Conservation (phyloP, 192 early-diverging fungal species). For the Backusella luteola region DNA sequence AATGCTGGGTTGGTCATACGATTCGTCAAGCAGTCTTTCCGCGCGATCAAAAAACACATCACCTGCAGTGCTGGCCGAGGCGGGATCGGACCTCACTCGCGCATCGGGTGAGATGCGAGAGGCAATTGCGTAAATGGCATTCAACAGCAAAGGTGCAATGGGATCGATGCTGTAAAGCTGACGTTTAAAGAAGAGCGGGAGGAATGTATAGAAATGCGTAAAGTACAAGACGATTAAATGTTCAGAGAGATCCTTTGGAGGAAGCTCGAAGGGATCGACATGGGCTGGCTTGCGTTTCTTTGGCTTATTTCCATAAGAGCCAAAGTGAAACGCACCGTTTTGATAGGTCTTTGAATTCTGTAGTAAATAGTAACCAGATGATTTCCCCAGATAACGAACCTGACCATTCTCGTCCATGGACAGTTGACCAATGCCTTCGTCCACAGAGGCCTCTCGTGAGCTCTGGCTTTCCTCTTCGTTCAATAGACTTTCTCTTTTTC, state of each 20-base stretch:
- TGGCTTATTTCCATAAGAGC: slow-evolving; percentile 3
- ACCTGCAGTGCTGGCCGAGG: slow-evolving; percentile 42
- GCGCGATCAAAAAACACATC: slow-evolving; percentile 62
- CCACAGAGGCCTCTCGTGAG: not conserved
- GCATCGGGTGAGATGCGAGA: slow-evolving; percentile 43
- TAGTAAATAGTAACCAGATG: slow-evolving; percentile 73
- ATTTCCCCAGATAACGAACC: slow-evolving; percentile 71
- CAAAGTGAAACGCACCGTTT: slow-evolving; percentile 42
- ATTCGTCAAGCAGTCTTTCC: slow-evolving; percentile 61
- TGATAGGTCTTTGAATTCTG: slow-evolving; percentile 54
- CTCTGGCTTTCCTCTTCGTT: not conserved
- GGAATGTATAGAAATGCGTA: slow-evolving; percentile 58
- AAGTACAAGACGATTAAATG: slow-evolving; percentile 62
- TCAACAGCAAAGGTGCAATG: slow-evolving; percentile 38
- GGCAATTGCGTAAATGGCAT: slow-evolving; percentile 48
- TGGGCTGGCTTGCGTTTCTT: slow-evolving; percentile 32
- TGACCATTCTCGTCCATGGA: slow-evolving; percentile 70
- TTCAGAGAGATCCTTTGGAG: slow-evolving; percentile 56
- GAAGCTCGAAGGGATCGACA: slow-evolving; percentile 49
- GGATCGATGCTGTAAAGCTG: slow-evolving; percentile 48
- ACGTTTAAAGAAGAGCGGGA: slow-evolving; percentile 65
- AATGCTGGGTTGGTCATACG: slow-evolving; percentile 58
- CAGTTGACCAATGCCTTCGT: slow-evolving; percentile 58
- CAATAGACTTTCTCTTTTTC: not conserved
- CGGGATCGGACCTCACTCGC: slow-evolving; percentile 37